phyloP scores from a whole-genome alignment of 441 rosid species.

The Aquilaria agallochum region DNA sequence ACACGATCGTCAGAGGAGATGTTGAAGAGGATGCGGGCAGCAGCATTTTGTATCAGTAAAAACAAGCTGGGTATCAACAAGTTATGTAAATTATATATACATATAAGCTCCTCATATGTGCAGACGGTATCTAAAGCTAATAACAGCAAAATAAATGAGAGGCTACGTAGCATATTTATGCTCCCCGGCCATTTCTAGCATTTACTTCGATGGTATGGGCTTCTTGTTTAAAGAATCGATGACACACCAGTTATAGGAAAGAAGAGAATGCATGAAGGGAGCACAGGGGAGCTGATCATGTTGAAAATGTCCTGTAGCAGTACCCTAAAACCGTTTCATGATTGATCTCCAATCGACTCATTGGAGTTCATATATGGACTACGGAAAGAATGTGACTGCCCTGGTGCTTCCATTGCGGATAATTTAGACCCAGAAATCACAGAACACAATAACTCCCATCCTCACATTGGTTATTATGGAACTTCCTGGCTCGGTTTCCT shows the following conservation, averaged over 20 bases:
- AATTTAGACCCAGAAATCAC: slow-evolving; percentile 16
- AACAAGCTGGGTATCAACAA: slow-evolving; percentile 10
- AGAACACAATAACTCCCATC: slow-evolving; percentile 22
- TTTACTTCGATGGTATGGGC: background rate
- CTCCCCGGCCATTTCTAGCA: background rate
- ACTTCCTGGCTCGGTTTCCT: slow-evolving; percentile 32
- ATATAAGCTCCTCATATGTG: slow-evolving; percentile 12
- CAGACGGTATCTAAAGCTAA: slow-evolving; percentile 10
- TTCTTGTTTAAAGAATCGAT: background rate
- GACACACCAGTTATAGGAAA: background rate
- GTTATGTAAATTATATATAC: slow-evolving; percentile 16
- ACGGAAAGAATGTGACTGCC: too few species aligned
- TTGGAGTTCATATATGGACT: too few species aligned
- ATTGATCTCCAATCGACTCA: slow-evolving; percentile 36
- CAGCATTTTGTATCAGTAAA: slow-evolving; percentile 15
- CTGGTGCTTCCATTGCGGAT: slow-evolving; percentile 45
- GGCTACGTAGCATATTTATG: background rate
- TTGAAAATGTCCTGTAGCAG: slow-evolving; percentile 10
- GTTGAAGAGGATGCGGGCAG: slow-evolving; percentile 11
- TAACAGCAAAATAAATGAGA: slow-evolving; percentile 9
- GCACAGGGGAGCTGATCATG: slow-evolving; percentile 6
- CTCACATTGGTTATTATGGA: slow-evolving; percentile 38
- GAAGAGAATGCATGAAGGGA: slow-evolving; percentile 12
- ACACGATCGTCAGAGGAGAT: slow-evolving; percentile 3
- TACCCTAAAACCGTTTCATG: slow-evolving; percentile 37